Evolutionary conservation across 2,329 filamentous ascomycete genomes (phyloP), one percentile per base, ranked within the genome.

Genomic region (Colletotrichum scovillei): DNA sequence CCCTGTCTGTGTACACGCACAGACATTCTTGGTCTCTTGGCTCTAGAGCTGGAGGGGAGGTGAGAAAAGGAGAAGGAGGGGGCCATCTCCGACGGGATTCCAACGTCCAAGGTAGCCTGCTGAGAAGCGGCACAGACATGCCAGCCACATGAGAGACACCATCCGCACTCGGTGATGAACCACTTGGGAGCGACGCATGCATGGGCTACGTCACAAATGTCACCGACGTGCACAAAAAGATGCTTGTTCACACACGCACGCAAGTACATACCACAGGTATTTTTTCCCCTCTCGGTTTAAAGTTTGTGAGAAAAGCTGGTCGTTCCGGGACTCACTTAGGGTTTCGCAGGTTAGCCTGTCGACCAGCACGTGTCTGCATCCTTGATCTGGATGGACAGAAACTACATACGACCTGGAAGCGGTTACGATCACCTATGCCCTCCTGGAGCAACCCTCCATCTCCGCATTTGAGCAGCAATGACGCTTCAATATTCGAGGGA

Each of bases 151-250:
- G 30, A 63, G 19, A 55, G 66, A 42, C 57, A 24, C 9, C n/a
- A 35, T 46, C 14, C 55, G 56, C 42, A 42, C 56, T 73, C 67
- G 67, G 35, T 52, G 60, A 57, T 70, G 57, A 72, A 67, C n/a
- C 68, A 26, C 57, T 35, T 55, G 14, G 57, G 49, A 30, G 14
- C 38, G 63, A 35, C 57, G 49, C 49, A 49, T 55, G 63, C 68
- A 59, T 63, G 46, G 63, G 52, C 63, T 74, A 74, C 72, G 72
- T 74, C 72, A 74, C 68, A 68, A 63, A 38, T 64, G 26, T 49
- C 42, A 57, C 65, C 56, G 9, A 53, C 19, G 56, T 71, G 70
- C 70, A 70, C 70, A 38, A 60, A 26, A 16, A 42, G 28, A 70
- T 59, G 70, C 67, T 46, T 65, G 56, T 65, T 42, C 67, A 57